These are phyloP conservation scores for Fusarium ambrosium DNA, from an alignment of 2,329 filamentous ascomycete species.

Conservation along the genomic window DNA sequence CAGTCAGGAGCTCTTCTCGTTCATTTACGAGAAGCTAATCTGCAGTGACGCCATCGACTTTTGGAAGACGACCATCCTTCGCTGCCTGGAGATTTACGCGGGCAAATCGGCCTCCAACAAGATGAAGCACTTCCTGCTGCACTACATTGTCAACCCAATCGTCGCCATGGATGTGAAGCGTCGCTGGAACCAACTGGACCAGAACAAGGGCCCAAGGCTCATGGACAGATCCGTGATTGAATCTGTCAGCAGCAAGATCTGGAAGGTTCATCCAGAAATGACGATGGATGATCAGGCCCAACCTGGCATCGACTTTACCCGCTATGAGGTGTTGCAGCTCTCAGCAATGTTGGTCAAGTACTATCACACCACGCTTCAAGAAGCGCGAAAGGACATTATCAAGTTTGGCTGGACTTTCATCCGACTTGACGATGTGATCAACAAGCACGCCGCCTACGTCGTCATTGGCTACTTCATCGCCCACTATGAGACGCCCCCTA, in stretches of 20 bases:
- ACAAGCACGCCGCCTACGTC: slow-evolving; percentile 98
- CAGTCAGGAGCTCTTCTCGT: slow-evolving; percentile 81
- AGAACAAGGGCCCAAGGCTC: slow-evolving; percentile 73
- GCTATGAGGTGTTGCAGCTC: slow-evolving; percentile 95
- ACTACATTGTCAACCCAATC: slow-evolving; percentile 94
- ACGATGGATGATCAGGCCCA: slow-evolving; percentile 85
- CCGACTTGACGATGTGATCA: slow-evolving; percentile 97
- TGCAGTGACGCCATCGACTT: slow-evolving; percentile 87
- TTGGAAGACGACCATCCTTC: slow-evolving; percentile 84
- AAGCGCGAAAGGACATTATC: slow-evolving; percentile 96
- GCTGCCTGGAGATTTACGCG: slow-evolving; percentile 89
- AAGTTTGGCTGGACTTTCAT: slow-evolving; percentile 99
- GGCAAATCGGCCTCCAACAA: slow-evolving; percentile 84
- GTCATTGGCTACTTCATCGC: slow-evolving; percentile 98
- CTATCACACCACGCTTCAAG: slow-evolving; percentile 87
- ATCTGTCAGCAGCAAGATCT: slow-evolving; percentile 90
- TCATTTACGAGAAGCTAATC: slow-evolving; percentile 89
- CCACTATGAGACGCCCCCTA: slow-evolving; percentile 94
- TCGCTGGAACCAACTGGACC: slow-evolving; percentile 75
- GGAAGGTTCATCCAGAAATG: slow-evolving; percentile 89
- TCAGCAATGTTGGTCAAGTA: slow-evolving; percentile 97
- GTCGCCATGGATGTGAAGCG: slow-evolving; percentile 96
- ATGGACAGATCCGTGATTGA: slow-evolving; percentile 92
- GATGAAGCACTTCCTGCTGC: slow-evolving; percentile 92
- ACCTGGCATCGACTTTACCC: slow-evolving; percentile 91